Conservation (phyloP, 768 basidiomycete genomes). For the Hydnum rufescens region DNA sequence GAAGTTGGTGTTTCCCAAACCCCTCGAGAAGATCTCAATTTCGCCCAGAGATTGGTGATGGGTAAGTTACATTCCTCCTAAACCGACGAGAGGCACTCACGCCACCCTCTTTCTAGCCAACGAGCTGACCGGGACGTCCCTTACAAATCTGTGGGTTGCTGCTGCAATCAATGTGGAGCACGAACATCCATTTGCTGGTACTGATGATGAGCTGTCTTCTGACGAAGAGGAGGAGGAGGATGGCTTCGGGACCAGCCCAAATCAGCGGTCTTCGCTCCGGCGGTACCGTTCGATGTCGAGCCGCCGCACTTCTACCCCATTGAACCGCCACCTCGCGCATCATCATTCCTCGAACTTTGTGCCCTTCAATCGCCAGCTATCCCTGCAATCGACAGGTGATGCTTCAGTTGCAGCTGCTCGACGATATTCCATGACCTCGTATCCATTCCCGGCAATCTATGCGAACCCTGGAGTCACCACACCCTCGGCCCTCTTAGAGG, state of each 20-base stretch:
- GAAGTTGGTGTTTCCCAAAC: conserved; percentile 2
- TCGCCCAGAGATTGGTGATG: conserved; percentile 72
- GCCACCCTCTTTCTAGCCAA: conserved; percentile 38
- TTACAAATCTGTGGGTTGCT: conserved; percentile 94
- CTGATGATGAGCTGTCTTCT: conserved; percentile 16
- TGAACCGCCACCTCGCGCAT: not conserved
- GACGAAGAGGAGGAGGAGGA: conserved; percentile 20
- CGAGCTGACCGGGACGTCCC: conserved; percentile 83
- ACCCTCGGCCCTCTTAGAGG: conserved; percentile 6
- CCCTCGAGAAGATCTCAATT: conserved; percentile 35
- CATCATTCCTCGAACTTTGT: too few relatives aligned
- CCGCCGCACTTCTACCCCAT: conserved; percentile 3
- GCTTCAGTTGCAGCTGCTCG: not conserved
- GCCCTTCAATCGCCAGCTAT: not conserved
- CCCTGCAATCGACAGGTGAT: too few relatives aligned
- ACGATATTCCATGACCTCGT: conserved; percentile 2
- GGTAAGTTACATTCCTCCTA: conserved; percentile 13
- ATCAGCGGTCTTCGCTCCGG: not conserved
- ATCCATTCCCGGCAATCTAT: conserved; percentile 12
- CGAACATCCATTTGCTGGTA: conserved; percentile 49
- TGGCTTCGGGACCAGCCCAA: conserved; percentile 7
- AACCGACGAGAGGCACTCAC: not conserved
- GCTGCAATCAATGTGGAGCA: conserved; percentile 87
- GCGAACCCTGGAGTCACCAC: conserved; percentile 12
- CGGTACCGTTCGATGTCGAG: not conserved